Evolutionary conservation across 1,284 basidiomycete genomes (phyloP).

Genomic region (Ustilago cynodontis): DNA sequence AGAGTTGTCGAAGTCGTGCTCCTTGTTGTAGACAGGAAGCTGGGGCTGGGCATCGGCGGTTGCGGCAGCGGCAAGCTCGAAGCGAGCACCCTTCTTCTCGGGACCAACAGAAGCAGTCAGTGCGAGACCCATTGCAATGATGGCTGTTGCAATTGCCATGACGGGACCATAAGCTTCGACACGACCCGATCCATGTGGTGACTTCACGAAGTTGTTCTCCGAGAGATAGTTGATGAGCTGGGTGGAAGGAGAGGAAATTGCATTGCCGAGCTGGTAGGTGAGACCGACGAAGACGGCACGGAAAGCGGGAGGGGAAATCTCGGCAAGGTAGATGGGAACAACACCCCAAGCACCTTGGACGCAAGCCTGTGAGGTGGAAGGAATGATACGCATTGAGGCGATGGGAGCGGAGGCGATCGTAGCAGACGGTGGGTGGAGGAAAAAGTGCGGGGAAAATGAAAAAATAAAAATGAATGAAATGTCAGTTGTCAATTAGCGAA

Average conservation of each 20-base stretch:
- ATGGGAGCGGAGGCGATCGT: no score
- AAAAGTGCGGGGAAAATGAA: slow-evolving; percentile 4
- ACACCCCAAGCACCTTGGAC: slow-evolving; percentile 60
- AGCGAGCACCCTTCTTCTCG: slow-evolving; percentile 51
- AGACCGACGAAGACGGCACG: slow-evolving; percentile 54
- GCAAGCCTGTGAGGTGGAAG: slow-evolving; percentile 18
- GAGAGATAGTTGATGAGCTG: slow-evolving; percentile 59
- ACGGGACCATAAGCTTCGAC: slow-evolving; percentile 56
- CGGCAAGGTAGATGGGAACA: slow-evolving; percentile 50
- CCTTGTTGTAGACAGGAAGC: slow-evolving; percentile 33
- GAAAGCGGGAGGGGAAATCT: slow-evolving; percentile 53
- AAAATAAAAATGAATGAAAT: slow-evolving; percentile 16
- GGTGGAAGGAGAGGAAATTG: slow-evolving; percentile 69
- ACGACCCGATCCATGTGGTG: slow-evolving; percentile 22
- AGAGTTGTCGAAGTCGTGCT: slow-evolving; percentile 20
- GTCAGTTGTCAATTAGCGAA: slow-evolving; percentile 21
- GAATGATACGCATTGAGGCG: no score
- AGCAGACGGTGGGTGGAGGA: not conserved
- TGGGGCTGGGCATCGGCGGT: slow-evolving; percentile 30
- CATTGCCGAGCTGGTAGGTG: slow-evolving; percentile 60
- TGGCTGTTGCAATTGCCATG: slow-evolving; percentile 54
- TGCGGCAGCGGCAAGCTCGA: slow-evolving; percentile 51
- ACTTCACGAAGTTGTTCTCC: slow-evolving; percentile 38
- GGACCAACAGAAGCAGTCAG: slow-evolving; percentile 48
- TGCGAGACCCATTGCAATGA: slow-evolving; percentile 48